Conservation (phyloP, 1,284 basidiomycete species). For the Microbotryomycetes sp. region DNA sequence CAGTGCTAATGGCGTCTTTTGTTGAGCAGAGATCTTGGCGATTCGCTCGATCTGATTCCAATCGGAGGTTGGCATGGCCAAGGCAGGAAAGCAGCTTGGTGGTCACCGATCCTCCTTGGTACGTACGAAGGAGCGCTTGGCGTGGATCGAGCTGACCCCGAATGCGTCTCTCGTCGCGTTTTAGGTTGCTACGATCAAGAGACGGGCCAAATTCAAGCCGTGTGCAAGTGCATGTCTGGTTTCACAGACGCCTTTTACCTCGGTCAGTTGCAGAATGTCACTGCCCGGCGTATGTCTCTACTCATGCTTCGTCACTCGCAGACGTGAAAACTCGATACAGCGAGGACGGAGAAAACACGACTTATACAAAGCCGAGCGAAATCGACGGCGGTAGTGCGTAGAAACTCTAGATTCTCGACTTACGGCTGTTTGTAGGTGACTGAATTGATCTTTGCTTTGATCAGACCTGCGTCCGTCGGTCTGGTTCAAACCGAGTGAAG, state of each 20-base stretch:
- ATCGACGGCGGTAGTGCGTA: constrained; percentile 60
- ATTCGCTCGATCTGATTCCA: constrained; percentile 55
- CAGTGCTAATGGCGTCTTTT: constrained; percentile 9
- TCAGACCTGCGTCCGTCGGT: constrained; percentile 67
- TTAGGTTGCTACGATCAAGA: constrained; percentile 55
- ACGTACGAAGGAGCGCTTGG: constrained; percentile 1
- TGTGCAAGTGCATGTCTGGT: constrained; percentile 67
- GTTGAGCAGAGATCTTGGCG: constrained; percentile 45
- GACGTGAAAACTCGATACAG: constrained; percentile 57
- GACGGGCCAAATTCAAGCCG: constrained; percentile 61
- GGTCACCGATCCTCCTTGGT: constrained; percentile 82
- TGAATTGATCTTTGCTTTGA: not conserved
- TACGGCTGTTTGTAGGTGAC: not conserved
- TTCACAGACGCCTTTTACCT: constrained; percentile 85
- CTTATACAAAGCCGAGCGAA: constrained; percentile 53
- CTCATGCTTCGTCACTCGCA: constrained; percentile 32
- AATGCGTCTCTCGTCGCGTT: too few relatives aligned
- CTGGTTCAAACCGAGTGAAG: constrained; percentile 72
- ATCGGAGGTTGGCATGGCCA: constrained; percentile 85
- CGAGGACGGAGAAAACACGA: constrained; percentile 59
- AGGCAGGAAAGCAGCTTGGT: constrained; percentile 88
- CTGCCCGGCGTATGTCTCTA: constrained; percentile 33
- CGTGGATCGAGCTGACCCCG: not conserved
- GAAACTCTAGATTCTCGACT: not conserved
- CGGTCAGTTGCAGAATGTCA: constrained; percentile 42